A percentile compares a stretch with the other conserved stretches of the same genome.
Conservation (phyloP, 2,329 filamentous ascomycete species). For the Colletotrichum lupini region DNA sequence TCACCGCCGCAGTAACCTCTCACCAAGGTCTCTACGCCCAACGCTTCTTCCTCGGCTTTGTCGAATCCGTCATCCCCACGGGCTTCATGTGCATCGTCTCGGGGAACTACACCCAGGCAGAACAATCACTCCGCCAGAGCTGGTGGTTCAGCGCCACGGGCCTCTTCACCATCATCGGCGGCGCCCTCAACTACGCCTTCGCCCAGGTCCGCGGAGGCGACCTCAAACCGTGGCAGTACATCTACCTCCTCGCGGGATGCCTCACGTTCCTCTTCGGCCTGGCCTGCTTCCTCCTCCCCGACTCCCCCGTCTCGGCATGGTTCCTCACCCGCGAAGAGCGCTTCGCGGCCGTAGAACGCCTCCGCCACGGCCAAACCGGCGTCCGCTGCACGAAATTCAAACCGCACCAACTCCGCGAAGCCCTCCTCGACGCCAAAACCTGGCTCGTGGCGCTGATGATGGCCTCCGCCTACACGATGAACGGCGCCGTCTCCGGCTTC, state of each 20-base stretch:
- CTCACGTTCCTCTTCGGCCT: slow-evolving; percentile 74
- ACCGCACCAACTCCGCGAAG: slow-evolving; percentile 66
- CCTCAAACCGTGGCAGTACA: slow-evolving; percentile 75
- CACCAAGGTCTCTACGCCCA: slow-evolving; percentile 69
- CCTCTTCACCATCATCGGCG: slow-evolving; percentile 71
- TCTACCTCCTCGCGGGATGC: slow-evolving; percentile 73
- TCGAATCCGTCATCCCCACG: slow-evolving; percentile 74
- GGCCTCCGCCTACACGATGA: slow-evolving; percentile 77
- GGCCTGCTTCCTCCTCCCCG: slow-evolving; percentile 73
- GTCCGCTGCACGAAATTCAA: slow-evolving; percentile 72
- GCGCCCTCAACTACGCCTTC: slow-evolving; percentile 74
- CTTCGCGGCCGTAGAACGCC: slow-evolving; percentile 71
- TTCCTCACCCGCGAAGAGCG: slow-evolving; percentile 73
- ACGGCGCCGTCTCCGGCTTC: slow-evolving; percentile 77
- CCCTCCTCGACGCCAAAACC: slow-evolving; percentile 68
- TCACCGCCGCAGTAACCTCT: slow-evolving; percentile 73
- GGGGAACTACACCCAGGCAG: slow-evolving; percentile 72
- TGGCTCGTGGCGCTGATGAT: slow-evolving; percentile 76
- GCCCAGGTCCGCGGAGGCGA: slow-evolving; percentile 67
- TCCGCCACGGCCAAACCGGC: slow-evolving; percentile 72
- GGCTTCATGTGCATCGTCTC: slow-evolving; percentile 73
- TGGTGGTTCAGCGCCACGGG: slow-evolving; percentile 74
- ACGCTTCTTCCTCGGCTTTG: slow-evolving; percentile 72
- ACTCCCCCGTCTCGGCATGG: slow-evolving; percentile 75
- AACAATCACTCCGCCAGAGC: slow-evolving; percentile 72